Evolutionary conservation across 2,329 filamentous ascomycete genomes (phyloP).

Genomic region (Neofusicoccum laricinum): DNA sequence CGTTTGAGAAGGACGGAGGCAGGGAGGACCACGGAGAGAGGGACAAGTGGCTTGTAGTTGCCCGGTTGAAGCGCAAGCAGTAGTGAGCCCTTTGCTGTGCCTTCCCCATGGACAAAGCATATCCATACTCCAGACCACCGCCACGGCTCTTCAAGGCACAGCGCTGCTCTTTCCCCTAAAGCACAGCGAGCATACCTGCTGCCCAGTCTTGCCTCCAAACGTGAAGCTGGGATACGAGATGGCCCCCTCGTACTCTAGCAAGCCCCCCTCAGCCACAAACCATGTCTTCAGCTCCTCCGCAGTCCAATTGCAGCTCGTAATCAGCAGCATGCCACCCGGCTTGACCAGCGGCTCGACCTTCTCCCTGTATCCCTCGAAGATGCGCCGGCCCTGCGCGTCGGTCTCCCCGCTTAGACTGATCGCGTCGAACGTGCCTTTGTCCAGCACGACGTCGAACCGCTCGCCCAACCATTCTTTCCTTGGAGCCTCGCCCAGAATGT

Average conservation of each 20-base stretch:
- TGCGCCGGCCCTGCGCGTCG: conserved; percentile 52
- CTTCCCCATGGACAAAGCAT: background rate
- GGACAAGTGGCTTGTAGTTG: conserved; percentile 70
- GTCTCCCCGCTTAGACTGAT: conserved; percentile 69
- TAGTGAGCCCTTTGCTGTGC: background rate
- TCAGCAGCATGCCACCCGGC: conserved; percentile 68
- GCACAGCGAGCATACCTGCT: conserved; percentile 83
- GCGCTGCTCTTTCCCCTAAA: conserved; percentile 55
- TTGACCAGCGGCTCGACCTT: conserved; percentile 68
- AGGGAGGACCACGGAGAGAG: conserved; percentile 59
- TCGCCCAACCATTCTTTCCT: conserved; percentile 54
- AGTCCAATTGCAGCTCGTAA: conserved; percentile 99
- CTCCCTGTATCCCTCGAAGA: conserved; percentile 72
- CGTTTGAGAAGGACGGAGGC: conserved; percentile 53
- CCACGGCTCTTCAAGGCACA: background rate
- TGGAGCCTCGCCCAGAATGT: conserved; percentile 46
- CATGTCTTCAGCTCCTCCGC: conserved; percentile 78
- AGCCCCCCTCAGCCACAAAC: conserved; percentile 59
- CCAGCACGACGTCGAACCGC: conserved; percentile 88
- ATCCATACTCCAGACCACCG: background rate
- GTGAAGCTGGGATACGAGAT: conserved; percentile 83
- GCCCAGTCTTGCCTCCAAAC: conserved; percentile 84
- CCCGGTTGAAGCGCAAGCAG: conserved; percentile 30
- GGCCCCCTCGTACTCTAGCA: conserved; percentile 61
- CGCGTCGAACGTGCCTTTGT: conserved; percentile 98